Conservation (phyloP, 2,329 filamentous ascomycete genomes). For the Akanthomyces dipterigenus region DNA sequence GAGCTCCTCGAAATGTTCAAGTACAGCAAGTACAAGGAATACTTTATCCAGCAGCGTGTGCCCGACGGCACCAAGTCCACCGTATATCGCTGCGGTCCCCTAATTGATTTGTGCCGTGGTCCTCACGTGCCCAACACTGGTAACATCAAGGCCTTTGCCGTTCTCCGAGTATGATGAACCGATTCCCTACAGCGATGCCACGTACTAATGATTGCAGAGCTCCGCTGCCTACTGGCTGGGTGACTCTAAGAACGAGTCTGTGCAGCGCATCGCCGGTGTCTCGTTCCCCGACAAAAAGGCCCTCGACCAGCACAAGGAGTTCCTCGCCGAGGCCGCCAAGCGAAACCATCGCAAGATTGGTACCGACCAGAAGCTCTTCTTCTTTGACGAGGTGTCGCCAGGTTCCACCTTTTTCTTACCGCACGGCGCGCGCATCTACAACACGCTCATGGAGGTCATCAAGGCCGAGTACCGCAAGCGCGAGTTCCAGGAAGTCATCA, state of each 20-base stretch:
- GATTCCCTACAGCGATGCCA: not conserved
- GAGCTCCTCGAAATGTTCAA: constrained; percentile 90
- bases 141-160: constrained; percentile 88
- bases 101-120: constrained; percentile 92
- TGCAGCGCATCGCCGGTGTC: constrained; percentile 94
- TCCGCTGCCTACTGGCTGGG: constrained; percentile 82
- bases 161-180: constrained; percentile 58
- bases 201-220: constrained; percentile 43
- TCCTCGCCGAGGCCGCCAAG: constrained; percentile 96
- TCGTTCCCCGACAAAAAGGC: constrained; percentile 94
- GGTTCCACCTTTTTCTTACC: constrained; percentile 90
- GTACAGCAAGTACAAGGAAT: constrained; percentile 97
- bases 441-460: constrained; percentile 75
- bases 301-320: constrained; percentile 88
- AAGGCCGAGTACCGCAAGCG: constrained; percentile 86
- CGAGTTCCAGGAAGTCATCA: constrained; percentile 90
- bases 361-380: constrained; percentile 93
- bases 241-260: constrained; percentile 85
- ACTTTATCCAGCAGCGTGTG: constrained; percentile 71
- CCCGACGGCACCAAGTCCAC: constrained; percentile 84
- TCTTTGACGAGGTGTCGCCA: constrained; percentile 91
- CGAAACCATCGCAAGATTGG: constrained; percentile 92
- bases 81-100: constrained; percentile 86
- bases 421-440: constrained; percentile 89
- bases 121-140: constrained; percentile 90